phyloP scores from a whole-genome alignment of 2,329 filamentous ascomycete species.

The Paramyrothecium sp. region DNA sequence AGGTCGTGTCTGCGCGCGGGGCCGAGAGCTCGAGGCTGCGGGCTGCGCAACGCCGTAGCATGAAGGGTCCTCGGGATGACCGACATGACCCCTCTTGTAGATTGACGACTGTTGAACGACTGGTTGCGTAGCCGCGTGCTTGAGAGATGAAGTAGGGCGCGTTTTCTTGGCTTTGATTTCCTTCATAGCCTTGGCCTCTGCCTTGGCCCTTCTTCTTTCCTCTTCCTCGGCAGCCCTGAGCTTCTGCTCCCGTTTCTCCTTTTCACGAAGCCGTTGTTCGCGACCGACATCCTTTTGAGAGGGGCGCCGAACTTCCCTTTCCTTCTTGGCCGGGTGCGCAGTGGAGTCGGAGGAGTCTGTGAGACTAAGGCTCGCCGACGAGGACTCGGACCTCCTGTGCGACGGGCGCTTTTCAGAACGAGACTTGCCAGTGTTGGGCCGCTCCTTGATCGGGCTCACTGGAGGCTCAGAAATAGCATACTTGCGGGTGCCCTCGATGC shows the following conservation, averaged over 20 bases:
- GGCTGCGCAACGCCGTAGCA: conserved; percentile 33
- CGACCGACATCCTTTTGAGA: conserved; percentile 20
- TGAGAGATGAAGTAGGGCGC: conserved; percentile 23
- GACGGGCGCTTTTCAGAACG: conserved; percentile 35
- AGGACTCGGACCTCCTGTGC: conserved; percentile 34
- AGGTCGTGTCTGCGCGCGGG: conserved; percentile 30
- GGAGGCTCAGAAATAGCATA: conserved; percentile 49
- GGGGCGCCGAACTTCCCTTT: conserved; percentile 21
- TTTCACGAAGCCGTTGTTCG: conserved; percentile 14
- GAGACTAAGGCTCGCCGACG: conserved; percentile 29
- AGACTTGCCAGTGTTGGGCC: conserved; percentile 50
- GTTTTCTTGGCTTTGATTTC: conserved; percentile 22
- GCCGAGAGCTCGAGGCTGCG: conserved; percentile 26
- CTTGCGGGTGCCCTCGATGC: conserved; percentile 34
- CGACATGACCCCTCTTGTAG: conserved; percentile 27
- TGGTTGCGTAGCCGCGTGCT: conserved; percentile 30
- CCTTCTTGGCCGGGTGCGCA: conserved; percentile 31
- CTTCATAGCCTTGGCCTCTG: conserved; percentile 16
- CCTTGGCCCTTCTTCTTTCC: conserved; percentile 18
- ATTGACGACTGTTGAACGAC: conserved; percentile 24
- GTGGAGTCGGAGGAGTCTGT: conserved; percentile 46
- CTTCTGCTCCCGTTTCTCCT: conserved; percentile 24
- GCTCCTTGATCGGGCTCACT: conserved; percentile 42
- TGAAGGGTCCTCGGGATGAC: conserved; percentile 31
- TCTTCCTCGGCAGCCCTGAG: conserved; percentile 19